Conservation (phyloP, 169 alveolate genomes). For the Eimeria tenella region DNA sequence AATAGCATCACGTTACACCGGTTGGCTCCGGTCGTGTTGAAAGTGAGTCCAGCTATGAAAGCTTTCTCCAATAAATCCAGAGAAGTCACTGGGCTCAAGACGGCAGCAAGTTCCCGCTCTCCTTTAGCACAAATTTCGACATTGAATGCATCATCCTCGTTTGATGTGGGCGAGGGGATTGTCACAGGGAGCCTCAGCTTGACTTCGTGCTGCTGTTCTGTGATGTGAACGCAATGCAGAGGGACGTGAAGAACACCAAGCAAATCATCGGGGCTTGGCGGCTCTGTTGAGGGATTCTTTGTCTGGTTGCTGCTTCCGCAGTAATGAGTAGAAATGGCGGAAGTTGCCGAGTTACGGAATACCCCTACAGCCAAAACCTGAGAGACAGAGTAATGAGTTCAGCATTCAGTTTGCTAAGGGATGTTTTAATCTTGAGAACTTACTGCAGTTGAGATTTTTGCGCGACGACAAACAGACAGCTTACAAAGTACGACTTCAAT, state of each 20-base stretch:
- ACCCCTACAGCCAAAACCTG: constrained; percentile 62
- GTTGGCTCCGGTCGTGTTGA: constrained; percentile 42
- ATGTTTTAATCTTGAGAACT: neutral
- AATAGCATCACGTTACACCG: constrained; percentile 66
- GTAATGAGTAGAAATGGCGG: neutral
- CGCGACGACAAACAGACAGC: neutral
- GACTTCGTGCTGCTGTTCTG: constrained; percentile 56
- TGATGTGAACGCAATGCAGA: constrained; percentile 30
- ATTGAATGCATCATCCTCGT: neutral
- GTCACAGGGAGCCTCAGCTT: constrained; percentile 55
- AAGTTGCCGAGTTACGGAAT: neutral
- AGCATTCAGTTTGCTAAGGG: neutral
- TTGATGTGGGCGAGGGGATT: neutral
- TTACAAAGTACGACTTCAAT: constrained; percentile 5
- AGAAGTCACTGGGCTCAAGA: constrained; percentile 35
- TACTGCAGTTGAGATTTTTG: neutral
- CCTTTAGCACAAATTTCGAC: neutral
- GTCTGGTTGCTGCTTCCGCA: neutral
- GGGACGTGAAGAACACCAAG: constrained; percentile 62
- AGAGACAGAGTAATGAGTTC: neutral
- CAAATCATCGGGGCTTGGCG: constrained; percentile 48
- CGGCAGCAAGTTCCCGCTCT: constrained; percentile 48
- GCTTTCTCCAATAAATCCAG: constrained; percentile 13
- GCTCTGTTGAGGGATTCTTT: constrained; percentile 14
- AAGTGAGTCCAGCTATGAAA: constrained; percentile 20